Evolutionary conservation across 495 filamentous ascomycete genomes (phyloP).

Genomic region (Neurospora sp.): DNA sequence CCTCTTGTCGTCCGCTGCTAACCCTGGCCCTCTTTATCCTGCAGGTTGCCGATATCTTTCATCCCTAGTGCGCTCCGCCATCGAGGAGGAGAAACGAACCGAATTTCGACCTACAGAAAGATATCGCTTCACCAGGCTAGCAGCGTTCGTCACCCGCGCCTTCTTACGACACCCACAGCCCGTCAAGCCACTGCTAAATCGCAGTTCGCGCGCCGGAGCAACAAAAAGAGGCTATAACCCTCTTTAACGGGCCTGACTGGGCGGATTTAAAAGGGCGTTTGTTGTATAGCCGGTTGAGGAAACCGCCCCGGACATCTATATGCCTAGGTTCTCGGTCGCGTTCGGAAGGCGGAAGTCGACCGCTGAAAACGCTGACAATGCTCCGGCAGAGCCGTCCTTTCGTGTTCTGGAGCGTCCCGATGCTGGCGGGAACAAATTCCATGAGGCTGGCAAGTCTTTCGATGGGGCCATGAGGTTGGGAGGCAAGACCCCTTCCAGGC

Average conservation of each 20-base stretch:
- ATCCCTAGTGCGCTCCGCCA: background rate
- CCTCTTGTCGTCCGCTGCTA: background rate
- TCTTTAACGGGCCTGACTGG: background rate
- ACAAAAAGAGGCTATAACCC: background rate
- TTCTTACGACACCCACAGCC: background rate
- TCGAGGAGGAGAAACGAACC: background rate
- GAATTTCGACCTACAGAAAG: background rate
- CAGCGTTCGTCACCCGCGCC: background rate
- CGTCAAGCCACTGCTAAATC: constrained; percentile 1
- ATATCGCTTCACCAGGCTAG: background rate
- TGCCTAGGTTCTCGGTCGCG: constrained; percentile 42
- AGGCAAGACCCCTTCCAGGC: constrained; percentile 15
- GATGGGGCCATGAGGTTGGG: constrained; percentile 29
- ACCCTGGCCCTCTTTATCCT: background rate
- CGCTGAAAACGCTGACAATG: constrained; percentile 39
- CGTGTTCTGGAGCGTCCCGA: constrained; percentile 38
- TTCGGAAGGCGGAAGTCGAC: constrained; percentile 42
- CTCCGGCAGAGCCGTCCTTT: constrained; percentile 33
- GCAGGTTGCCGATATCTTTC: background rate
- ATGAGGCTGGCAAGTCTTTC: constrained; percentile 25
- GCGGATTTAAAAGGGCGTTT: constrained; percentile 9
- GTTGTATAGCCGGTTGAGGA: constrained; percentile 4
- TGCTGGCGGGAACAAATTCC: constrained; percentile 8
- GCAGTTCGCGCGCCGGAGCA: background rate
- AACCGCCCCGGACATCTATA: constrained; percentile 28